A percentile compares a stretch with the other conserved stretches of the same genome.
Evolutionary conservation across 768 basidiomycete species (phyloP).

Genomic region (Lentinula aciculospora): DNA sequence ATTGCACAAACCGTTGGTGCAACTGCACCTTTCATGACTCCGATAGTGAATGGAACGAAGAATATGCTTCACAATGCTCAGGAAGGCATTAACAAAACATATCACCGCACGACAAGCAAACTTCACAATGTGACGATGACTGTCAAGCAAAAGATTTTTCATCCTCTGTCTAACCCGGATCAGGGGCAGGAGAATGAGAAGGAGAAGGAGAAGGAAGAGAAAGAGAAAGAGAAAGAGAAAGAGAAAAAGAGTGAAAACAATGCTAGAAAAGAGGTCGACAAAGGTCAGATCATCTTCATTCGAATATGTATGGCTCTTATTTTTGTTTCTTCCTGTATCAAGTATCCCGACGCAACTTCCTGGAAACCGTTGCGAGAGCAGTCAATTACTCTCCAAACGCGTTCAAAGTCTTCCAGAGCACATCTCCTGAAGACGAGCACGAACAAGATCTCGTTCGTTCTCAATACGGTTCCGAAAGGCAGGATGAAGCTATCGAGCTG

Average conservation of each 20-base stretch:
- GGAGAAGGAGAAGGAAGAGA: not conserved
- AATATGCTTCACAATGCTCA: not conserved
- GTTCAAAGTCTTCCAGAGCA: not conserved
- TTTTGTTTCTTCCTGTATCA: too few relatives aligned
- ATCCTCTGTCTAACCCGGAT: not conserved
- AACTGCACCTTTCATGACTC: too few relatives aligned
- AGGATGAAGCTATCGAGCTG: too few relatives aligned
- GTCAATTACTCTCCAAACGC: not conserved
- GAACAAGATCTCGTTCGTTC: not conserved
- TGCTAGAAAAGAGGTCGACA: not conserved
- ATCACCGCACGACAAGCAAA: not conserved
- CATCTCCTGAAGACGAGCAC: not conserved
- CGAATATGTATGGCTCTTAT: not conserved
- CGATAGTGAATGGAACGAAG: not conserved
- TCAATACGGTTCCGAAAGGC: not conserved
- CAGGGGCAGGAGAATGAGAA: not conserved
- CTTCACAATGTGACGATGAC: not conserved
- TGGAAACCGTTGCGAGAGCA: not conserved
- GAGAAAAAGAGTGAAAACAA: not conserved
- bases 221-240: not conserved
- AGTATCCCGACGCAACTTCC: not conserved
- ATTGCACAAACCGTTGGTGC: not conserved
- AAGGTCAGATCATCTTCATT: not conserved
- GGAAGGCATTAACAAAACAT: not conserved
- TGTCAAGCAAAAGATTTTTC: not conserved